Evolutionary conservation across 805 yeast species (phyloP).

Genomic region (Clavispora phyllophila): DNA sequence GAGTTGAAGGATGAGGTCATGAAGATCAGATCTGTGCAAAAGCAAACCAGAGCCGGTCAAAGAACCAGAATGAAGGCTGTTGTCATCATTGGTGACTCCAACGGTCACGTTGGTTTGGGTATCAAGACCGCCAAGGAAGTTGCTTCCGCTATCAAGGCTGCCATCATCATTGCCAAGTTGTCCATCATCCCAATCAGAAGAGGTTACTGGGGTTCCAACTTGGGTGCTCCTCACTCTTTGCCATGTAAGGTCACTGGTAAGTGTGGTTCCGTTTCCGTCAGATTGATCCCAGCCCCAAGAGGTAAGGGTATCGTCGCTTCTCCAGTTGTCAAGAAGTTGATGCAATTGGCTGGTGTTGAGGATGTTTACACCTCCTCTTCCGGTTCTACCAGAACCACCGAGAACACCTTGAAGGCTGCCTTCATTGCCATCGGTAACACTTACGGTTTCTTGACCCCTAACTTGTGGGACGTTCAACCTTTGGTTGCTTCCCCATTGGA

Average conservation of each 20-base stretch:
- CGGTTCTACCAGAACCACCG: conserved; percentile 99
- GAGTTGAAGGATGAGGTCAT: conserved; percentile 96
- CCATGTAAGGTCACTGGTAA: conserved; percentile 98
- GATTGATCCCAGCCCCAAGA: conserved; percentile 99
- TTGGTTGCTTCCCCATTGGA: conserved; percentile 92
- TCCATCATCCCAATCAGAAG: conserved; percentile 99
- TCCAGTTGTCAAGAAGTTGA: conserved; percentile 97
- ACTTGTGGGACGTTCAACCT: conserved; percentile 90
- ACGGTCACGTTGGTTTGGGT: conserved; percentile 99
- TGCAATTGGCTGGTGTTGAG: conserved; percentile 99
- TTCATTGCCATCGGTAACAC: conserved; percentile 99
- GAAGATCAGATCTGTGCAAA: conserved; percentile 99
- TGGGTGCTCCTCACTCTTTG: conserved; percentile 99
- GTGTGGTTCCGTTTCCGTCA: conserved; percentile 99
- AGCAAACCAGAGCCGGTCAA: conserved; percentile 99
- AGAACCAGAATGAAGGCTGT: conserved; percentile 99
- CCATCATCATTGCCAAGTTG: conserved; percentile 98
- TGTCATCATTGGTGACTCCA: conserved; percentile 98
- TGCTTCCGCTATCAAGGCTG: conserved; percentile 99
- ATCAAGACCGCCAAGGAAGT: conserved; percentile 99
- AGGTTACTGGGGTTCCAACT: conserved; percentile 99
- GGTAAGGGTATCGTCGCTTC: conserved; percentile 99
- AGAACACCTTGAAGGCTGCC: conserved; percentile 99
- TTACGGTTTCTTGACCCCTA: conserved; percentile 99
- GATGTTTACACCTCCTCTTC: conserved; percentile 98